A percentile compares a stretch with the other conserved stretches of the same genome.
Conservation (phyloP, 352 stramenopile species). For the Phytophthora pini region DNA sequence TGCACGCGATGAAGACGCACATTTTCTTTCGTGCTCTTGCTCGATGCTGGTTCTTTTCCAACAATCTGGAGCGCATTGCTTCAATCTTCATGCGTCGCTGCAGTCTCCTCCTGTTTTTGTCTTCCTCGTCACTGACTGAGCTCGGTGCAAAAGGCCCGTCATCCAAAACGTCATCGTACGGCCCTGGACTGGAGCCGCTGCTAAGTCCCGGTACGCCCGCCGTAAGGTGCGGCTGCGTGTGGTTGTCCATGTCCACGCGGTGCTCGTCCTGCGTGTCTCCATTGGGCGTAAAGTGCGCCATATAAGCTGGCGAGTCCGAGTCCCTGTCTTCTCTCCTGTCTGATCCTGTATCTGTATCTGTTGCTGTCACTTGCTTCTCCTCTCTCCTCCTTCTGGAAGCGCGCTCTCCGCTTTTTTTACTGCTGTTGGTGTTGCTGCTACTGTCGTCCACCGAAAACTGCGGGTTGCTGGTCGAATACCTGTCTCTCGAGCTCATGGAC, state of each 20-base stretch:
- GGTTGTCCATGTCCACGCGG: constrained; percentile 29
- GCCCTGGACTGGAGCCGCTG: constrained; percentile 18
- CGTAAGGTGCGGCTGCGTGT: constrained; percentile 19
- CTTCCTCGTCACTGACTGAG: constrained; percentile 45
- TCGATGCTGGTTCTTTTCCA: constrained; percentile 64
- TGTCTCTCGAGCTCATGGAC: constrained; percentile 62
- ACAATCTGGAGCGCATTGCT: constrained; percentile 59
- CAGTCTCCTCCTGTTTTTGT: constrained; percentile 52
- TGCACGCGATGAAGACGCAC: constrained; percentile 62
- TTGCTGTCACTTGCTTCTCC: constrained; percentile 7
- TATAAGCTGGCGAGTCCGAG: constrained; percentile 24
- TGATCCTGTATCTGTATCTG: constrained; percentile 4
- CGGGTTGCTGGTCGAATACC: constrained; percentile 45
- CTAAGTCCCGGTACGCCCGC: constrained; percentile 12
- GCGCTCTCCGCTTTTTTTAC: constrained; percentile 24
- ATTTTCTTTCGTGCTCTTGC: constrained; percentile 66
- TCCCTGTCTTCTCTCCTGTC: constrained; percentile 16
- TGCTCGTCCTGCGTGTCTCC: constrained; percentile 31
- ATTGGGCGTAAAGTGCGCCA: constrained; percentile 40
- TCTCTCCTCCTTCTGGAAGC: constrained; percentile 14
- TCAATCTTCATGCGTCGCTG: constrained; percentile 62
- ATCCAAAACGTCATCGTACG: constrained; percentile 24
- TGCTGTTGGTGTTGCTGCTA: constrained; percentile 20
- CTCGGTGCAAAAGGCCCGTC: constrained; percentile 22
- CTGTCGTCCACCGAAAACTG: constrained; percentile 33